A percentile compares a stretch with the other conserved stretches of the same genome.
Evolutionary conservation across 1,139 yeast species (phyloP).

Genomic region (Candida neerlandica): DNA sequence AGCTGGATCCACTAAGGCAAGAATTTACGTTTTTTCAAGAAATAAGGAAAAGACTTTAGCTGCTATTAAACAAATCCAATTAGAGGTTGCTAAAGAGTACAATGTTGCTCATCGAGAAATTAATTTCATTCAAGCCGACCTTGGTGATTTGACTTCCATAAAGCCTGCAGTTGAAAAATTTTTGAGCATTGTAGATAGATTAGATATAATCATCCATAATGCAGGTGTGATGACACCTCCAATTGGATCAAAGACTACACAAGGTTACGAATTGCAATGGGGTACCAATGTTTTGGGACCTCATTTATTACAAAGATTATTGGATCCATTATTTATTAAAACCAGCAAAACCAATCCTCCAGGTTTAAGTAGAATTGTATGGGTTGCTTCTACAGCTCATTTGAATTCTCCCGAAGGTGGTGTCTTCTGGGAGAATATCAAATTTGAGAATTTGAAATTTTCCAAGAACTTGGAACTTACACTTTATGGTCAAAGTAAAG

Average conservation of each 20-base stretch:
- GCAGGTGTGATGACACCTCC: constrained; percentile 53
- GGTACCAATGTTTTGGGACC: constrained; percentile 55
- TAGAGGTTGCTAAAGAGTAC: constrained; percentile 19
- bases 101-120: constrained; percentile 17
- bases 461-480: constrained; percentile 6
- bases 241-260: constrained; percentile 23
- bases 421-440: constrained; percentile 40
- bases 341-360: constrained; percentile 25
- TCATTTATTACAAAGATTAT: constrained; percentile 45
- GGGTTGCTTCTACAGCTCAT: constrained; percentile 49
- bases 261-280: constrained; percentile 21
- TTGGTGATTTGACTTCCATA: constrained; percentile 46
- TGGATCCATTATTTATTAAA: constrained; percentile 43
- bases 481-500: constrained; percentile 53
- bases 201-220: constrained; percentile 51
- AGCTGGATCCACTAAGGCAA: constrained; percentile 41
- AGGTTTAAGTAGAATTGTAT: constrained; percentile 41
- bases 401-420: constrained; percentile 40
- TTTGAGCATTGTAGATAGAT: constrained; percentile 20
- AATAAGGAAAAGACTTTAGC: constrained; percentile 20
- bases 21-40: constrained; percentile 22
- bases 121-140: constrained; percentile 35
- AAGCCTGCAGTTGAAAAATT: constrained; percentile 41
- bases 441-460: constrained; percentile 17
- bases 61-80: constrained; percentile 31